These are phyloP conservation scores for Nothomitra cinnamomea DNA, from an alignment of 2,329 filamentous ascomycete genomes.

Conservation along the genomic window DNA sequence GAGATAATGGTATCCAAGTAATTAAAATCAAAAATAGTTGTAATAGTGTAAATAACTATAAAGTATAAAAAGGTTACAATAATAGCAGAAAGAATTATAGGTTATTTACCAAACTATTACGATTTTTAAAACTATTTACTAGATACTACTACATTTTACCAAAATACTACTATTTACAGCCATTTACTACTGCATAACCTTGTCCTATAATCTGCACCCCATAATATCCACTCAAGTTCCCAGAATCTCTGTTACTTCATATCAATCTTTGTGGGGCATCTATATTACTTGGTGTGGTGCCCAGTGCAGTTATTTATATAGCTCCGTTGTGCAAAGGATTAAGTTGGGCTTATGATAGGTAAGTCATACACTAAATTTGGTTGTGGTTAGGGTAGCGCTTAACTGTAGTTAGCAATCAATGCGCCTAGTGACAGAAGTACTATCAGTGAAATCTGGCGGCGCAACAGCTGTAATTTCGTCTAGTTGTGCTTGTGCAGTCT, in stretches of 20 bases:
- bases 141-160: too few species aligned
- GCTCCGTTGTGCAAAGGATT: not conserved
- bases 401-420: not conserved
- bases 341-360: too few species aligned
- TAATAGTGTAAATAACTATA: too few species aligned
- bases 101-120: too few species aligned
- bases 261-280: too few species aligned
- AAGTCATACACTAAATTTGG: not conserved
- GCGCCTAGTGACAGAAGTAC: not conserved
- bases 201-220: not conserved
- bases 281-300: not conserved
- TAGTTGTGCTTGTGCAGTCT: not conserved
- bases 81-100: too few species aligned
- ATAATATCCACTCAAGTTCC: not conserved
- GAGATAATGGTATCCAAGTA: too few species aligned
- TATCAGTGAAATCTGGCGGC: too few species aligned
- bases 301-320: not conserved
- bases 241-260: not conserved
- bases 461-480: not conserved
- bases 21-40: too few species aligned
- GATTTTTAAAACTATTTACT: too few species aligned
- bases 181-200: not conserved
- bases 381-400: not conserved
- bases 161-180: not conserved
- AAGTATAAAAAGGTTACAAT: too few species aligned